Evolutionary conservation across 2,329 filamentous ascomycete genomes (phyloP).

Genomic region (Lecanoromycetidae sp.): DNA sequence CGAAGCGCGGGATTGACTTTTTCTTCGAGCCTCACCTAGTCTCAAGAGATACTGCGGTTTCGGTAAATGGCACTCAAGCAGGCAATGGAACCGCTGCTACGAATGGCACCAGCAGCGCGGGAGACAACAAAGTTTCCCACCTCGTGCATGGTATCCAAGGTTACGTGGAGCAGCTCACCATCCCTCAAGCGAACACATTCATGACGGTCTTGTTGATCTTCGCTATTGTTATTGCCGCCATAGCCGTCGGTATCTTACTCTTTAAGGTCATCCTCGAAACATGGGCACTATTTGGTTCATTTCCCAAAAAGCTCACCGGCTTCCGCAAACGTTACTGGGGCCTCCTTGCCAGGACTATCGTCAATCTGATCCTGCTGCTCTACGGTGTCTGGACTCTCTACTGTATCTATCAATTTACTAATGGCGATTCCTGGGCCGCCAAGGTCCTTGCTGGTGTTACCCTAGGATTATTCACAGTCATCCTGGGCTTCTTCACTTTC

Average conservation of each 20-base stretch:
- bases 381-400: conserved; percentile 95
- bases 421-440: conserved; percentile 88
- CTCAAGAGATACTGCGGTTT: conserved; percentile 38
- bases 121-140: conserved; percentile 36
- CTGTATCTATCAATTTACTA: conserved; percentile 89
- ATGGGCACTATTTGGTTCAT: conserved; percentile 80
- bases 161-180: conserved; percentile 69
- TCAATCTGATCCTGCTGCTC: conserved; percentile 75
- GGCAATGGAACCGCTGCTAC: conserved; percentile 17
- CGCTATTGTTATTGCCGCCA: conserved; percentile 70
- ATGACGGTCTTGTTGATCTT: conserved; percentile 89
- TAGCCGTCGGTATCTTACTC: conserved; percentile 74
- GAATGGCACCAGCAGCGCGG: conserved; percentile 21
- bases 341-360: conserved; percentile 76
- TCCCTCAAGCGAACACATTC: conserved; percentile 84
- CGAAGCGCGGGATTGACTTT: conserved; percentile 45
- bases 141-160: conserved; percentile 65
- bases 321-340: conserved; percentile 98
- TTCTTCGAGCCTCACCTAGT: conserved; percentile 36
- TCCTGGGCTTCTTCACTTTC: conserved; percentile 73
- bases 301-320: conserved; percentile 64
- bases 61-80: conserved; percentile 31
- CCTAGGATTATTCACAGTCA: conserved; percentile 62
- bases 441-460: conserved; percentile 74
- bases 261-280: conserved; percentile 83